Conservation (phyloP, 805 yeast genomes). For the Saccharomyces eubayanus region DNA sequence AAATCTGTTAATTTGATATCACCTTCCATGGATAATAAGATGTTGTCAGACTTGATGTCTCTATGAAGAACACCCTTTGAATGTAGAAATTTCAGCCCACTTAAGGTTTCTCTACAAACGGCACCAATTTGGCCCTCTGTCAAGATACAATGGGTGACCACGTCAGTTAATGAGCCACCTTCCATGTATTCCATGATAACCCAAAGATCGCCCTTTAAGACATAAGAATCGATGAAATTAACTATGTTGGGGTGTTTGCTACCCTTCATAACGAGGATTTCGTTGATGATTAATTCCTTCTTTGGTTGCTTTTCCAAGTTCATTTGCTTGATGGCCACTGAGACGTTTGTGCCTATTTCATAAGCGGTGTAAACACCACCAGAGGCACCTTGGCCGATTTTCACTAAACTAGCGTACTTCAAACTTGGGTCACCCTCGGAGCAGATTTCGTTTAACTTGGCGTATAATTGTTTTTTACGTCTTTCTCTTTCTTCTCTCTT, state of each 20-base stretch:
- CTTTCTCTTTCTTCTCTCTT: constrained; percentile 73
- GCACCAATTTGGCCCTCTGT: constrained; percentile 93
- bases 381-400: constrained; percentile 97
- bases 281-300: constrained; percentile 90
- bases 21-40: constrained; percentile 73
- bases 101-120: constrained; percentile 82
- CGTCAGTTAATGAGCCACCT: constrained; percentile 94
- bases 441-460: constrained; percentile 67
- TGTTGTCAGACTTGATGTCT: constrained; percentile 92
- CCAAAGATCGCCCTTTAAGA: constrained; percentile 78
- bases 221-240: constrained; percentile 80
- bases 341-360: constrained; percentile 42
- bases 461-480: constrained; percentile 56
- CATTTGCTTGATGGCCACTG: constrained; percentile 96
- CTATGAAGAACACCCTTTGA: constrained; percentile 90
- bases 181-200: constrained; percentile 99
- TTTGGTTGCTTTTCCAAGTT: constrained; percentile 89
- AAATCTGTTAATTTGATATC: constrained; percentile 91
- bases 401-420: constrained; percentile 57
- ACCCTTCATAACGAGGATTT: constrained; percentile 91
- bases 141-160: constrained; percentile 81
- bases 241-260: constrained; percentile 87
- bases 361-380: constrained; percentile 94
- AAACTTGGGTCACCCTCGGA: constrained; percentile 76
- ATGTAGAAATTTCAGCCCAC: constrained; percentile 81